Base-by-base conservation (phyloP, 106 monocot species). In the Iris macrosiphon region DNA sequence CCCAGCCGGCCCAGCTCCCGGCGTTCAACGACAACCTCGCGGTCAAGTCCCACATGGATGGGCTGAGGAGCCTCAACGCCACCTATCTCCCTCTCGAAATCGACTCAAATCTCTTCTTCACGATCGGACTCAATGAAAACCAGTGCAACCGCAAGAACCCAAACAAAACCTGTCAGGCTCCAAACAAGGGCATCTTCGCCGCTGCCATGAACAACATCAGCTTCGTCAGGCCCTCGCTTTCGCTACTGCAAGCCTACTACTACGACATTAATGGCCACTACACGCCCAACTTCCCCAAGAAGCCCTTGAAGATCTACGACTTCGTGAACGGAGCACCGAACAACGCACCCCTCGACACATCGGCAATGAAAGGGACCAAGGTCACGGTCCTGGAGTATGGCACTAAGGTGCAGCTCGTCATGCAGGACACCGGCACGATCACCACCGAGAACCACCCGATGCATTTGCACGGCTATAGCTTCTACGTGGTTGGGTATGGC, bases 401-500 rank as follows among this genome's bases (percentile, higher is more conserved):
- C 6, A 10, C 54, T 8, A 52, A 37, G 40, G 74, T 74, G 2
- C 61, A 74, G 55, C 47, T 74, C 1, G 47, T 74, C 7, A 24
- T 74, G 39, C 74, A 74, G 67, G 67, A 74, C 24, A 74, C 74
- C 1, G 67, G 74, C 2, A 74, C 74, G 12, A 52, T 74, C 6
- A 49, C 14, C 29, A 67, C 72, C 0, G 78, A 78, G 62, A 78
- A 65, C 62, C 78, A 78, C n/a, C 72, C 72, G 35, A 66, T 72
- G 8, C 78, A 78, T 42, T 20, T 78, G 50, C 78, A 78, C 18
- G 72, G 78, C 2, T 78, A 72, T 53, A 71, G 76, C 3, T 72
- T 67, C 43, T 78, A 72, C 26, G 71, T 78, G 3, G 62, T 72
- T 1, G 78, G 67, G 17, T 62, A 55, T 29, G 72, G 78, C 4